These are phyloP conservation scores for Trichoderma breve DNA, from an alignment of 2,329 filamentous ascomycete species.

Conservation along the genomic window DNA sequence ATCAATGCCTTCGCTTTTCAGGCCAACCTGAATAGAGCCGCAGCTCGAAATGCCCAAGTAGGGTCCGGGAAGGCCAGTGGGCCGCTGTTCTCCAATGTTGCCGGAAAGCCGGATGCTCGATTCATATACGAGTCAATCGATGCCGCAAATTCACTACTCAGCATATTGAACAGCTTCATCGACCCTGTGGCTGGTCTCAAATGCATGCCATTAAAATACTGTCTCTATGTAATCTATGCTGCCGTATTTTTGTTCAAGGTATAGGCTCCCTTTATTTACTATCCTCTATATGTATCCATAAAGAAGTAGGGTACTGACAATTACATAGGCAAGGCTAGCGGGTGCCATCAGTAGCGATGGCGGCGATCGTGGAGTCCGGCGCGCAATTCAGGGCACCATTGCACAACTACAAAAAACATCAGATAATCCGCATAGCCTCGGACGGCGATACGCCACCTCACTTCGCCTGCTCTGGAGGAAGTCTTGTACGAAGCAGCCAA, in stretches of 20 bases:
- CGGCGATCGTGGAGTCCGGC: neutral
- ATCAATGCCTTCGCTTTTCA: neutral
- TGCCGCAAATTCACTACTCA: neutral
- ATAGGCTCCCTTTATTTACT: neutral
- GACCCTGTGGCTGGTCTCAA: constrained; percentile 1
- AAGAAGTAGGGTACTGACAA: neutral
- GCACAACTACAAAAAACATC: constrained; percentile 1
- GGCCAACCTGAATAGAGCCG: neutral
- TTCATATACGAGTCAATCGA: neutral
- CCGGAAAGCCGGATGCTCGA: neutral
- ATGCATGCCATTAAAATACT: neutral
- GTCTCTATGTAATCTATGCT: neutral
- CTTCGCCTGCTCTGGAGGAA: neutral
- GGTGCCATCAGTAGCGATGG: neutral
- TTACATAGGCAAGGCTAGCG: neutral
- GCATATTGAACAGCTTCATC: neutral
- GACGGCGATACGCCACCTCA: neutral
- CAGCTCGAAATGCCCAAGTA: neutral
- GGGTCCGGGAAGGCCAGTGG: neutral
- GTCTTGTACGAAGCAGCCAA: neutral
- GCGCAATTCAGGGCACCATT: neutral
- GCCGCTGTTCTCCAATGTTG: neutral
- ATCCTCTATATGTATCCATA: neutral
- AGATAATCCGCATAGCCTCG: neutral
- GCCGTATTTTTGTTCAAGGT: neutral